These are phyloP conservation scores for Globisporangium iwayamae DNA, from an alignment of 352 stramenopile genomes.

Conservation along the genomic window DNA sequence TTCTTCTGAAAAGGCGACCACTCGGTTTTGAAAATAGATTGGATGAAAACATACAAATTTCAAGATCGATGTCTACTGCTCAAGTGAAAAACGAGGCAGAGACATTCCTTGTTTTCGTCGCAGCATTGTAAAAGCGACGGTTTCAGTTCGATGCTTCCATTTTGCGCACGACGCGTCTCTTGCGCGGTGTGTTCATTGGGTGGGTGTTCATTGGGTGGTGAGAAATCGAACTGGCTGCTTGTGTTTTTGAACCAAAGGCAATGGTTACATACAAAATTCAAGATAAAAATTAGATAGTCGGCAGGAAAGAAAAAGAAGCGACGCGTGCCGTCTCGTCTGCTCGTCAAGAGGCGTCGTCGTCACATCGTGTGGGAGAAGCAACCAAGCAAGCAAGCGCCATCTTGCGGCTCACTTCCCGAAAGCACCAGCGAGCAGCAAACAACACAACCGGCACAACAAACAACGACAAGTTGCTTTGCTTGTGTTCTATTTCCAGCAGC, in stretches of 20 bases:
- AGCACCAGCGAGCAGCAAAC: background rate
- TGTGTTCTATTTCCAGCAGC: slow-evolving; percentile 3
- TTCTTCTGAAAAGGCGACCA: background rate
- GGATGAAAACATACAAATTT: background rate
- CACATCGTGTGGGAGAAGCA: background rate
- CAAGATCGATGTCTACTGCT: background rate
- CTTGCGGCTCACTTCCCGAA: slow-evolving; percentile 6
- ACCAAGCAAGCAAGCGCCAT: background rate
- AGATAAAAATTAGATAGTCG: background rate
- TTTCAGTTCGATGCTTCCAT: slow-evolving; percentile 14
- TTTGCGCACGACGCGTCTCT: slow-evolving; percentile 10
- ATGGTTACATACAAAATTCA: background rate
- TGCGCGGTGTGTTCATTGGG: background rate
- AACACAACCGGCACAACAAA: background rate
- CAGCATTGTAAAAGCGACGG: slow-evolving; percentile 7
- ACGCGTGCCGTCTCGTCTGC: background rate
- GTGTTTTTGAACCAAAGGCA: background rate
- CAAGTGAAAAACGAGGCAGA: background rate
- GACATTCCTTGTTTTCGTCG: slow-evolving; percentile 1
- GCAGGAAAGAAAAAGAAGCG: slow-evolving; percentile 6
- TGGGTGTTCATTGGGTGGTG: slow-evolving; percentile 7
- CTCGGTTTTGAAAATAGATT: too few relatives aligned
- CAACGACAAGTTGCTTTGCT: background rate
- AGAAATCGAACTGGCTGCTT: slow-evolving; percentile 10
- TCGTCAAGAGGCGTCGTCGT: slow-evolving; percentile 9